Evolutionary conservation across 768 basidiomycete genomes (phyloP), one percentile per base, ranked within the genome.

Genomic region (Clathrus columnatus): DNA sequence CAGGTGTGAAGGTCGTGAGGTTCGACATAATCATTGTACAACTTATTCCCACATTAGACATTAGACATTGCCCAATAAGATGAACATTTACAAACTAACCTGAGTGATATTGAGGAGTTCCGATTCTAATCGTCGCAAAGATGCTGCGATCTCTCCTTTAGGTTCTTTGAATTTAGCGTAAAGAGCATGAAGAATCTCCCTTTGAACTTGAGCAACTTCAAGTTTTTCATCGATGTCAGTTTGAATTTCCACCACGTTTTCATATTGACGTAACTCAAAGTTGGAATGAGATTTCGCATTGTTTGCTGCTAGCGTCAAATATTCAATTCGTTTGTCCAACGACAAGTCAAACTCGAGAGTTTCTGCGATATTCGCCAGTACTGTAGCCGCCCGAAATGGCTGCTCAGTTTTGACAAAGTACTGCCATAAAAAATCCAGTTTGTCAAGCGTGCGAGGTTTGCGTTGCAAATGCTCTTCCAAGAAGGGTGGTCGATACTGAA

Each of bases 221-320:
- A 97, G 79, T 66, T 93, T 92, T 69, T 99, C 96, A 72, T 97
- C 94, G 18, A 96, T 75, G 61, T 90, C 87, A 0, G 87, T 91
- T n/a, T 95, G 78, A 74, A 98, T 96, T 49, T 90, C 85, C 49
- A 97, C 91, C n/a, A 91, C 90, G 27, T 85, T 86, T 66, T 93
- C 89, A 61, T 92, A 87, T 56, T 81, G 76, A 8, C 87, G 85
- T 27, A 81, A 78, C 17, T 79, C 75, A 18, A 91, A 84, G 7
- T 90, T 79, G 1, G 90, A 87, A 65, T 94, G 91, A 16, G 95
- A 95, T 70, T 97, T 97, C 50, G 93, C 95, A 64, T 97, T 96
- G 51, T 90, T 88, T 43, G 97, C 87, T 1, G 96, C 92, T 48
- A 96, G 81, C 0, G 93, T 94, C 44, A 98, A 78, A 69, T 90